phyloP scores from a whole-genome alignment of 108 stramenopile genomes.

The Seminavis robusta region DNA sequence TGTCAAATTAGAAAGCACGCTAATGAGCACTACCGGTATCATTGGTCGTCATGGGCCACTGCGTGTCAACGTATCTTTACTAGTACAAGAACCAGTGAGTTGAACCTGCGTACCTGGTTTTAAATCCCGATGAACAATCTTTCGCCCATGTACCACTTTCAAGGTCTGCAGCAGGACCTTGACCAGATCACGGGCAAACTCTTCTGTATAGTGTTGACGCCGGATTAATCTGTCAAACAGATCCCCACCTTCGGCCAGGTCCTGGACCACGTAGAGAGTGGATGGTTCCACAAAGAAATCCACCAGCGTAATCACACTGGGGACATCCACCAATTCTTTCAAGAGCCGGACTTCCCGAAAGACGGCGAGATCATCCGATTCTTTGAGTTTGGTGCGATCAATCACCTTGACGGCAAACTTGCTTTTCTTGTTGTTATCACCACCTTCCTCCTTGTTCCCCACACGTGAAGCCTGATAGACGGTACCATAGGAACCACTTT shows the following conservation, averaged over 20 bases:
- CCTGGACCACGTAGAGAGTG: conserved; percentile 78
- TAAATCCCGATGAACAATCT: conserved; percentile 91
- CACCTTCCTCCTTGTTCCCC: no score
- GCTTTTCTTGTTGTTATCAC: conserved; percentile 5
- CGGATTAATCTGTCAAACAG: conserved; percentile 86
- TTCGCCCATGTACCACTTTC: conserved; percentile 63
- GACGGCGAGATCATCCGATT: conserved; percentile 52
- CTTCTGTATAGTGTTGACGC: conserved; percentile 75
- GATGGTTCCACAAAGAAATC: conserved; percentile 73
- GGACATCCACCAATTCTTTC: conserved; percentile 26
- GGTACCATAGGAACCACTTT: conserved; percentile 55
- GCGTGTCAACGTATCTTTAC: no score
- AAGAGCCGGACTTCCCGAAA: conserved; percentile 62
- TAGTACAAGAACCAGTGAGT: no score
- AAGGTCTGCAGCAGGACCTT: conserved; percentile 59
- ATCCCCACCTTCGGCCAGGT: conserved; percentile 86
- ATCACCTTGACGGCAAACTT: conserved; percentile 41
- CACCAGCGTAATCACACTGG: conserved; percentile 63
- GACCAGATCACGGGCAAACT: conserved; percentile 78
- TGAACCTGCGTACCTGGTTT: conserved; percentile 91
- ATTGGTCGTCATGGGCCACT: no score
- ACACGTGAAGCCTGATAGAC: no score
- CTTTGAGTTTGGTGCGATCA: conserved; percentile 24
- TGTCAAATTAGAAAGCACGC: conserved; percentile 64
- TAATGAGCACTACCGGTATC: no score